These are phyloP conservation scores for Eutrema japonicum DNA, from an alignment of 345 rosid species.

Conservation along the genomic window DNA sequence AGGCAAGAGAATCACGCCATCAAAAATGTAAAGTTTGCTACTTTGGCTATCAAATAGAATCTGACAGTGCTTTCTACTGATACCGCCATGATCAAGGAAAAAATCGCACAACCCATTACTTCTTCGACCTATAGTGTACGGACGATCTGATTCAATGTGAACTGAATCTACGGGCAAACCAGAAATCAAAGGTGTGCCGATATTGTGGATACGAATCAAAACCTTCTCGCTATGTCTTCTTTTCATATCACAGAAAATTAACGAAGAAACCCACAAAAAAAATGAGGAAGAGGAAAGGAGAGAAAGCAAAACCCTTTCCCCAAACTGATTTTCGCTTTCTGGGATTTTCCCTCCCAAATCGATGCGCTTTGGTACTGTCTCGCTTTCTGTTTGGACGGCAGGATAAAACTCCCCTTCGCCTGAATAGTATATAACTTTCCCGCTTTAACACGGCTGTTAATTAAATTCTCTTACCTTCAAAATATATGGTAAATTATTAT, in stretches of 20 bases:
- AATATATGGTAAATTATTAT: not conserved
- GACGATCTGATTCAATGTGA: slow-evolving; percentile 55
- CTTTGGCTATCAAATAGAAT: slow-evolving; percentile 57
- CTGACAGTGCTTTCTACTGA: slow-evolving; percentile 81
- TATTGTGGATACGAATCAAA: slow-evolving; percentile 46
- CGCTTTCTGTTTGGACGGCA: slow-evolving; percentile 17
- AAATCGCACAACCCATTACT: slow-evolving; percentile 51
- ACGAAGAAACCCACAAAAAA: not conserved
- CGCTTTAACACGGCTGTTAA: slow-evolving; percentile 8
- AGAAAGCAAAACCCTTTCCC: slow-evolving; percentile 32
- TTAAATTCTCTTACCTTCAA: not conserved
- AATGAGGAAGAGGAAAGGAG: slow-evolving; percentile 10
- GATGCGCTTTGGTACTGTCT: slow-evolving; percentile 24
- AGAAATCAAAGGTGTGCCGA: slow-evolving; percentile 61
- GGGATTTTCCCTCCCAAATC: slow-evolving; percentile 48
- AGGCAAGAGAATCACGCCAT: slow-evolving; percentile 50
- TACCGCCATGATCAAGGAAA: slow-evolving; percentile 46
- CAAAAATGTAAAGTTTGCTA: slow-evolving; percentile 59
- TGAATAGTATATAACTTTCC: slow-evolving; percentile 17
- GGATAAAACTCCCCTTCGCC: not conserved
- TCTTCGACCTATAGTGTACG: slow-evolving; percentile 66
- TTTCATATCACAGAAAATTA: slow-evolving; percentile 28
- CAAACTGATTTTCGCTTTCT: slow-evolving; percentile 14
- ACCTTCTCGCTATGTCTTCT: slow-evolving; percentile 50
- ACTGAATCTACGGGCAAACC: slow-evolving; percentile 50